phyloP scores from a whole-genome alignment of 305 asterid species.

The Fraxinus paxiana region DNA sequence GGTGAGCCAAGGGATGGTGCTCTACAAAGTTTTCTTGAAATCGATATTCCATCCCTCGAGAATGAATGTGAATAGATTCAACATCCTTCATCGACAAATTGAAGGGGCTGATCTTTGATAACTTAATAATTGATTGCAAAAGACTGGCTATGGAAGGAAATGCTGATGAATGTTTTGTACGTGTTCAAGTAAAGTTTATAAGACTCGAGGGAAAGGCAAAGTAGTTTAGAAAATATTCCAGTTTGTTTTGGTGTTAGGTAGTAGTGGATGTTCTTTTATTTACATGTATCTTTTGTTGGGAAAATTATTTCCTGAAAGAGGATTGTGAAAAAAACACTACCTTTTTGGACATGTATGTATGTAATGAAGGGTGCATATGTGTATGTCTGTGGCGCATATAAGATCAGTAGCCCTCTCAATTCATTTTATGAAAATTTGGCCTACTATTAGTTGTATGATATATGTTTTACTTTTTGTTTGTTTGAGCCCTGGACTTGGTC shows the following conservation, averaged over 20 bases:
- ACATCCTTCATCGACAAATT: conserved; percentile 14
- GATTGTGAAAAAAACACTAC: conserved; percentile 16
- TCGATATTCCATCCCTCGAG: conserved; percentile 13
- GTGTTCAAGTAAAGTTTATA: conserved; percentile 22
- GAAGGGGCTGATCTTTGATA: conserved; percentile 25
- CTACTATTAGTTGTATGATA: conserved; percentile 22
- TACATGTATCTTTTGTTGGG: conserved; percentile 26
- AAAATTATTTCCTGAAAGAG: conserved; percentile 28
- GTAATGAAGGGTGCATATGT: conserved; percentile 43
- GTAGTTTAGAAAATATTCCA: conserved; percentile 31
- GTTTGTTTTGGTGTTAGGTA: conserved; percentile 41
- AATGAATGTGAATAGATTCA: conserved; percentile 7
- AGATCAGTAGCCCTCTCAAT: conserved; percentile 32
- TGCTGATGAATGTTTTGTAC: conserved; percentile 17
- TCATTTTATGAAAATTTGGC: conserved; percentile 24
- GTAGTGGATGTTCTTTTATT: conserved; percentile 33
- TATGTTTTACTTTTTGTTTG: neutral
- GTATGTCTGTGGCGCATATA: conserved; percentile 31
- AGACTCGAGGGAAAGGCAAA: conserved; percentile 23
- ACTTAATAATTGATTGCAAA: conserved; percentile 22
- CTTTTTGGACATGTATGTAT: conserved; percentile 46
- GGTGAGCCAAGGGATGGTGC: conserved; percentile 18
- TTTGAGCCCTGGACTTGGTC: conserved; percentile 18
- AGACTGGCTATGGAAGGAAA: conserved; percentile 18
- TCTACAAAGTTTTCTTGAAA: conserved; percentile 17